phyloP scores from a whole-genome alignment of 345 rosid species.

The Cardamine resedifolia region DNA sequence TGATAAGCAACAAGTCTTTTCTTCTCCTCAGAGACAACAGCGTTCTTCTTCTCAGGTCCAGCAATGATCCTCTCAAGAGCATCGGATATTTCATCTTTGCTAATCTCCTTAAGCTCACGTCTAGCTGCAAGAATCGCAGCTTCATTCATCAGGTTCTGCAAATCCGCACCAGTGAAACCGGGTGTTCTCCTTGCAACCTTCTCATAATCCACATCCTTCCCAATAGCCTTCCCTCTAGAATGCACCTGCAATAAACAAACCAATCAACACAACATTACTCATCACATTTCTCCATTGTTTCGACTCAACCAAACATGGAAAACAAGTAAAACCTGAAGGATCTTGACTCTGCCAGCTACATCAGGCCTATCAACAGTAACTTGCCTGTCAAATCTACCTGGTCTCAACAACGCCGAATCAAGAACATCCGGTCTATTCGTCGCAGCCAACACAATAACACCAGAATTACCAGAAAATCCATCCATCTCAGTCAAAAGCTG shows the following conservation, averaged over 20 bases:
- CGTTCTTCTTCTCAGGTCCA: constrained; percentile 98
- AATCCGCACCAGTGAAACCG: constrained; percentile 94
- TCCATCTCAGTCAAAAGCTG: constrained; percentile 93
- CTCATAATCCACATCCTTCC: constrained; percentile 93
- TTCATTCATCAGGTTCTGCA: constrained; percentile 97
- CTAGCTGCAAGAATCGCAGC: constrained; percentile 98
- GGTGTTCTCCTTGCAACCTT: constrained; percentile 95
- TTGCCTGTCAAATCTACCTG: constrained; percentile 87
- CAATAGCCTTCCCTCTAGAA: constrained; percentile 97
- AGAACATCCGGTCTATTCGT: constrained; percentile 90
- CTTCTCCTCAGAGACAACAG: constrained; percentile 93
- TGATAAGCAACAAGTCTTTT: constrained; percentile 91
- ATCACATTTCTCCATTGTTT: constrained; percentile 39
- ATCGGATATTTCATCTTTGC: constrained; percentile 96
- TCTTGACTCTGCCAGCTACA: constrained; percentile 88
- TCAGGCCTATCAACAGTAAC: constrained; percentile 90
- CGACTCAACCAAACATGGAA: neutral
- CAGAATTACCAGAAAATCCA: constrained; percentile 83
- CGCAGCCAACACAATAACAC: constrained; percentile 92
- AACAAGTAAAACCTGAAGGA: constrained; percentile 62
- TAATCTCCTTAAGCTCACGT: constrained; percentile 95
- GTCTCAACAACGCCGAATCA: constrained; percentile 76
- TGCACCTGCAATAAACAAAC: constrained; percentile 73
- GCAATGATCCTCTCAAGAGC: constrained; percentile 98
- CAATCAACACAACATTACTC: constrained; percentile 30